Evolutionary conservation across 2,329 filamentous ascomycete species (phyloP).

Genomic region (Calonectria montana): DNA sequence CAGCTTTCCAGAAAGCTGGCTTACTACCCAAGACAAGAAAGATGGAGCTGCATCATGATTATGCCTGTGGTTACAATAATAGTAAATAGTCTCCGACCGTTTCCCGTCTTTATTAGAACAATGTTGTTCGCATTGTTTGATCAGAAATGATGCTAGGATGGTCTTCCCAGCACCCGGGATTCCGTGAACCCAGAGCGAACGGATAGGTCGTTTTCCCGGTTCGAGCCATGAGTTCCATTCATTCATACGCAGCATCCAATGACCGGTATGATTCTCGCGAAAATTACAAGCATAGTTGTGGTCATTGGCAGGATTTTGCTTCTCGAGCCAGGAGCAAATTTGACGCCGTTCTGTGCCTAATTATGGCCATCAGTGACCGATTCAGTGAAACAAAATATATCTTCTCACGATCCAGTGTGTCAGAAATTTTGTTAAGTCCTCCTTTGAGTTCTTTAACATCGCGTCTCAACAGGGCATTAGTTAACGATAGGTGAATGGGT

Average conservation of each 20-base stretch:
- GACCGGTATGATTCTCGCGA: background rate
- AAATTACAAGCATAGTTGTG: background rate
- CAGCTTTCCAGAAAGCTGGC: background rate
- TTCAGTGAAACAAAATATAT: background rate
- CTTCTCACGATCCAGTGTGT: background rate
- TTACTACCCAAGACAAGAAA: slow-evolving; percentile 3
- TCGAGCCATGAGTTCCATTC: background rate
- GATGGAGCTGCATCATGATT: background rate
- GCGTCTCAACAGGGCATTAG: background rate
- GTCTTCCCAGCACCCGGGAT: slow-evolving; percentile 17
- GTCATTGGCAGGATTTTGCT: background rate
- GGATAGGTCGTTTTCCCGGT: background rate
- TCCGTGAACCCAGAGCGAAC: slow-evolving; percentile 1
- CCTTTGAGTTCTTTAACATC: background rate
- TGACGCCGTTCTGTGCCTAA: background rate
- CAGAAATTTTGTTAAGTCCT: background rate
- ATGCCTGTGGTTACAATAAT: slow-evolving; percentile 4
- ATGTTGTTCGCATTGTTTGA: background rate
- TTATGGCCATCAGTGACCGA: background rate
- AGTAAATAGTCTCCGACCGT: background rate
- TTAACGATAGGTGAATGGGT: background rate
- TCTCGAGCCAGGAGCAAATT: background rate
- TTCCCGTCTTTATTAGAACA: background rate
- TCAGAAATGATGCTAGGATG: background rate
- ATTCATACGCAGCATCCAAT: background rate